phyloP scores from a whole-genome alignment of 2,329 filamentous ascomycete species.

The Teratosphaeria destructans region DNA sequence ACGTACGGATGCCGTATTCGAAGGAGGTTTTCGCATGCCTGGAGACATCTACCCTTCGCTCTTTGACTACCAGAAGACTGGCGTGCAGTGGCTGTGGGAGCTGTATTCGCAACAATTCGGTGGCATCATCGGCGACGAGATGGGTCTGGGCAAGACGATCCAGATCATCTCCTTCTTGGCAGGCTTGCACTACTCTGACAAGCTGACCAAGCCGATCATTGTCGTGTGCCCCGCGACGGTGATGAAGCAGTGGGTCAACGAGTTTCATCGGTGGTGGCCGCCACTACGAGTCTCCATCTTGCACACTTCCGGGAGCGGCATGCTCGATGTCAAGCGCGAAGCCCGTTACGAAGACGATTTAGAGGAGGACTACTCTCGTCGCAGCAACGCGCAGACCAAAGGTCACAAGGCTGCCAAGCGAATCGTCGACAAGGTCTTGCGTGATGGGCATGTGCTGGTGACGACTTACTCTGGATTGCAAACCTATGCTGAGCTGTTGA shows the following conservation, averaged over 20 bases:
- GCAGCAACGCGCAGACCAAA: conserved; percentile 33
- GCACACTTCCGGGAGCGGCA: conserved; percentile 90
- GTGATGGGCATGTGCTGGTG: conserved; percentile 82
- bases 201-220: conserved; percentile 73
- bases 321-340: conserved; percentile 66
- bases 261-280: conserved; percentile 99
- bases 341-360: conserved; percentile 52
- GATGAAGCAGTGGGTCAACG: conserved; percentile 94
- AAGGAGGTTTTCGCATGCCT: conserved; percentile 68
- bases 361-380: conserved; percentile 38
- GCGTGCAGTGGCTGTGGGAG: conserved; percentile 92
- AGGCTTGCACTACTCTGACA: conserved; percentile 82
- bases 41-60: conserved; percentile 87
- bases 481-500: conserved; percentile 73
- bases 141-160: conserved; percentile 95
- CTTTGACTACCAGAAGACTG: conserved; percentile 95
- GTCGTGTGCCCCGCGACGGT: conserved; percentile 91
- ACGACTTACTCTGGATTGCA: conserved; percentile 96
- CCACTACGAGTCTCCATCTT: conserved; percentile 90
- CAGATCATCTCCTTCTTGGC: conserved; percentile 75
- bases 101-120: conserved; percentile 82
- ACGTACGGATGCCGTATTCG: conserved; percentile 62
- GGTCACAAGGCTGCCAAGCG: conserved; percentile 61
- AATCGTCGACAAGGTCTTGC: conserved; percentile 71
- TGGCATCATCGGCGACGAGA: conserved; percentile 93